Evolutionary conservation across 148 eudicot species (phyloP), one percentile per base, ranked within the genome.

Genomic region (Chenopodium formosanum): DNA sequence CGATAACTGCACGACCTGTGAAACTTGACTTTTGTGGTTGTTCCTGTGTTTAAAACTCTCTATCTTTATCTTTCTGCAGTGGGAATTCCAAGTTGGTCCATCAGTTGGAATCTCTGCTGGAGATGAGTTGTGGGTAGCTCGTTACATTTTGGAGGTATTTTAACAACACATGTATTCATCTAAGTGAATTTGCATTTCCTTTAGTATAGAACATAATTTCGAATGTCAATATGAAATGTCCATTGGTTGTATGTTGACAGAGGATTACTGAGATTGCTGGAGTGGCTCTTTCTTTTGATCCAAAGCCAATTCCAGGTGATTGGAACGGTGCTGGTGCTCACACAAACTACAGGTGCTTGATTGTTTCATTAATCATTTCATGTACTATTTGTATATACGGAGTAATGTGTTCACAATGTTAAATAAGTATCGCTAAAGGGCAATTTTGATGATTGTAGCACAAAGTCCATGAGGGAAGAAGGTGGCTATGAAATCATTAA

Each of bases 281-380:
- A 78, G 90, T 90, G 20, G 83, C 87, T 25, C 78, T 90, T 47
- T 85, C 90, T 47, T 86, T 90, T 74, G 92, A 90, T 63, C 92
- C 92, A 19, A 90, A 90, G 65, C 92, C 92, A 29, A 87, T 90
- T 78, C 86, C 87, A 68, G 94, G 94, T 82, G 94, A 91, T 81
- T 91, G 94, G 94, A 91, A 91, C 78, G 94, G 94, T 19, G 94
- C 94, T 70, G 94, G 94, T 77, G 94, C 94, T 82, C 94, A 91
- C 90, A 85, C 91, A 9, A 91, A 91, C 85, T 91, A 89, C 89
- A 91, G 94, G 91, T 87, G 65, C 53, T 17, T 27, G 10, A 48
- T 46, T 63, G 37, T 75, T 46, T 5, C 62, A 37, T 13, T 3
- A 1, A 46, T 46, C 25, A 19, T 17, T 27, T 27, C 3, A 0